These are phyloP conservation scores for Elongisporangium undulatum DNA, from an alignment of 352 stramenopile species.

Conservation along the genomic window DNA sequence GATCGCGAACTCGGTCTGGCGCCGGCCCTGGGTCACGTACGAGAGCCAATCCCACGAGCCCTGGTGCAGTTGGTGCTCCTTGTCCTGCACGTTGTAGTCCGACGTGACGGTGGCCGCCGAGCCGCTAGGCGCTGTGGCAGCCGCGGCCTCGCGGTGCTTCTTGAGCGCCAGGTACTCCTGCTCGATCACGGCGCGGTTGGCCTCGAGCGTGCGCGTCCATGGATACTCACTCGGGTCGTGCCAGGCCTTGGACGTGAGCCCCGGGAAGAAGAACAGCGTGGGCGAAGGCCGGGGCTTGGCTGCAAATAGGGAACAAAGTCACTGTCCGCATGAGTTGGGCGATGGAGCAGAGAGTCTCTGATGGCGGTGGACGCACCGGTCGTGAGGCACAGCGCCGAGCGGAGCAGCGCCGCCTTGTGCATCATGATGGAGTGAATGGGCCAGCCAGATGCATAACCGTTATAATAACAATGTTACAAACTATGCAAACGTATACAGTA, in stretches of 20 bases:
- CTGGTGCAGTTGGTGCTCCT: slow-evolving; percentile 72
- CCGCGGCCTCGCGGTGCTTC: slow-evolving; percentile 18
- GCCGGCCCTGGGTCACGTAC: slow-evolving; percentile 70
- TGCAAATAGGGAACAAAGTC: slow-evolving; percentile 6
- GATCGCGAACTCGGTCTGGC: slow-evolving; percentile 54
- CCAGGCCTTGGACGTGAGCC: slow-evolving; percentile 58
- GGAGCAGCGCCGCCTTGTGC: slow-evolving; percentile 56
- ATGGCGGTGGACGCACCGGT: slow-evolving; percentile 32
- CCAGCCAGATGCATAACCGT: too few species aligned
- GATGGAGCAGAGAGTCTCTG: not conserved
- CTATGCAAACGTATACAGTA: too few species aligned
- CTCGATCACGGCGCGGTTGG: slow-evolving; percentile 51
- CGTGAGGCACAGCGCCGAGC: slow-evolving; percentile 73
- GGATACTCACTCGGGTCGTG: slow-evolving; percentile 54
- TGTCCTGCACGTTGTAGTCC: slow-evolving; percentile 67
- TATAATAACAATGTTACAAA: too few species aligned
- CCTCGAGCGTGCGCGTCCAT: slow-evolving; percentile 49
- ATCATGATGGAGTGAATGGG: slow-evolving; percentile 21
- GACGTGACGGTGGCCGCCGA: slow-evolving; percentile 8
- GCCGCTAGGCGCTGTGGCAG: not conserved
- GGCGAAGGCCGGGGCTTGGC: slow-evolving; percentile 72
- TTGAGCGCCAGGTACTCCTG: slow-evolving; percentile 56
- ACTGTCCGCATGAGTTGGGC: not conserved
- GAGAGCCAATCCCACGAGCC: slow-evolving; percentile 94
- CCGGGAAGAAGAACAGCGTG: slow-evolving; percentile 79